These are phyloP conservation scores for Phytophthora aleatoria DNA, from an alignment of 352 stramenopile genomes.

Conservation along the genomic window DNA sequence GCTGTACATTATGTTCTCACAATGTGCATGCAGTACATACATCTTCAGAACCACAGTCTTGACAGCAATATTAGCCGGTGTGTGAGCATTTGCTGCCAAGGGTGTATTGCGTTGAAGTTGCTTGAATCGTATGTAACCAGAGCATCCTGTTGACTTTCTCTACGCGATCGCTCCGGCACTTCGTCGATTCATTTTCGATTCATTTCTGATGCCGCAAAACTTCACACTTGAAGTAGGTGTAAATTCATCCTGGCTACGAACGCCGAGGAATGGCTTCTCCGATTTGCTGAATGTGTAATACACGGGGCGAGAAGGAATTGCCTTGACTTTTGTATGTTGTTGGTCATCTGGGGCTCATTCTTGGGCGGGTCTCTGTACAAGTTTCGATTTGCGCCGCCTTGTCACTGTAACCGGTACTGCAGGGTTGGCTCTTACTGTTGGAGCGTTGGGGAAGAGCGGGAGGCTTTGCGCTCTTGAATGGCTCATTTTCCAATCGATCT, in stretches of 20 bases:
- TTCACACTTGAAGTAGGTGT: slow-evolving; percentile 23
- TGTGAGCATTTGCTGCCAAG: not conserved
- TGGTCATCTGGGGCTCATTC: slow-evolving; percentile 5
- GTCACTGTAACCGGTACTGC: slow-evolving; percentile 10
- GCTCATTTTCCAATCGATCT: slow-evolving; percentile 19
- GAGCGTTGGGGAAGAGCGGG: not conserved
- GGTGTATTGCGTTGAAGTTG: slow-evolving; percentile 12
- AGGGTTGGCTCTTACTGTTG: slow-evolving; percentile 8
- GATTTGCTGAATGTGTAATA: slow-evolving; percentile 16
- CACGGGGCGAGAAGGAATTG: not conserved
- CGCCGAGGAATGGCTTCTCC: not conserved
- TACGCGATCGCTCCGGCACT: slow-evolving; percentile 15
- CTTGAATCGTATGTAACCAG: slow-evolving; percentile 1
- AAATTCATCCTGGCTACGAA: slow-evolving; percentile 18
- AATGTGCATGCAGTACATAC: not conserved
- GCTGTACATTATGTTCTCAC: not conserved
- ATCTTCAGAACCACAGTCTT: not conserved
- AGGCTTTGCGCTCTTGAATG: slow-evolving; percentile 13
- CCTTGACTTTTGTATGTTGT: not conserved
- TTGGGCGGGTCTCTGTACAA: not conserved
- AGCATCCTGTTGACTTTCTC: slow-evolving; percentile 15
- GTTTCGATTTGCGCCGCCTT: slow-evolving; percentile 3
- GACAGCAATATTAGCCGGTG: not conserved
- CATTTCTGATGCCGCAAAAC: slow-evolving; percentile 8
- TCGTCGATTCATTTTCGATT: slow-evolving; percentile 17